phyloP scores from a whole-genome alignment of 2,329 filamentous ascomycete species.

The Hymenoscyphus occultus region DNA sequence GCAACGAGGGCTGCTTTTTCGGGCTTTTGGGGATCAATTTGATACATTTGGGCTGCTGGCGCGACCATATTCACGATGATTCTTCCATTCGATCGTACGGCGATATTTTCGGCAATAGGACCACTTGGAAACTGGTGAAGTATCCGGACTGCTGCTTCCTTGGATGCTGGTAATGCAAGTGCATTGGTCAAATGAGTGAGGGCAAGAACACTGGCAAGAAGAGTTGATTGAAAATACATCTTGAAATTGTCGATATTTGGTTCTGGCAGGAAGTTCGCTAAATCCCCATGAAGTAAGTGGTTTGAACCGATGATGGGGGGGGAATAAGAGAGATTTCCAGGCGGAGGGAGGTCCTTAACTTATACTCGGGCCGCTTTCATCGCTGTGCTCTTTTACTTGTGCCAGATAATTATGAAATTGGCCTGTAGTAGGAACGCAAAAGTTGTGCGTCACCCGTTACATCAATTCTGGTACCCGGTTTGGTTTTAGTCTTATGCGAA shows the following conservation, averaged over 20 bases:
- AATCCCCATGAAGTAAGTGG: not conserved
- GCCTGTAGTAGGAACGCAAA: not conserved
- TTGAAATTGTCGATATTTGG: not conserved
- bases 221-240: not conserved
- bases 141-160: not conserved
- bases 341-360: not conserved
- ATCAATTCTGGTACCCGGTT: not conserved
- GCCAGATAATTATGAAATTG: not conserved
- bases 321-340: not conserved
- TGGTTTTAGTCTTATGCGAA: too few species aligned
- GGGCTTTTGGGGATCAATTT: conserved; percentile 7
- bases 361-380: not conserved
- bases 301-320: not conserved
- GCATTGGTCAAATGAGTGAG: not conserved
- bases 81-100: conserved; percentile 51
- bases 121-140: conserved; percentile 11
- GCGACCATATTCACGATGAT: conserved; percentile 34
- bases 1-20: conserved; percentile 2
- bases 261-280: not conserved
- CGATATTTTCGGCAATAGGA: conserved; percentile 19
- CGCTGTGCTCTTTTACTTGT: not conserved
- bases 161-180: not conserved
- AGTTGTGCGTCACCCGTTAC: not conserved
- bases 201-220: not conserved
- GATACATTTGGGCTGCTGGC: conserved; percentile 10